A percentile compares a stretch with the other conserved stretches of the same genome.
Conservation (phyloP, 1,284 basidiomycete species). For the Phenoliferia sp. region DNA sequence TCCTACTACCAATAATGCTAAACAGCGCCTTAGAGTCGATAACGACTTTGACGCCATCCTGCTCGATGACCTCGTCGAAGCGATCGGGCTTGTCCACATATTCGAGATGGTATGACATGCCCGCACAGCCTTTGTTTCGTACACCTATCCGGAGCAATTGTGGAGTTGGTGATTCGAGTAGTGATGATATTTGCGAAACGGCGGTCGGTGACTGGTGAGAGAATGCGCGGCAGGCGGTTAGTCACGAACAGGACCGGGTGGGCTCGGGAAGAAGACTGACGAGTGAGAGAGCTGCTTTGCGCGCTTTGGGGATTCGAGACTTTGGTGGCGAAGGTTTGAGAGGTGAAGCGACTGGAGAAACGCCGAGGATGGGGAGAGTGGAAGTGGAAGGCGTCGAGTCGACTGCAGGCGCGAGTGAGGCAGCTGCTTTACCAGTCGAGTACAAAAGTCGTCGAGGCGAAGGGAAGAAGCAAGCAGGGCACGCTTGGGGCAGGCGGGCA, state of each 20-base stretch:
- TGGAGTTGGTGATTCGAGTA: constrained; percentile 74
- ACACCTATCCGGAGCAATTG: constrained; percentile 93
- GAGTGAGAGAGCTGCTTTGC: constrained; percentile 76
- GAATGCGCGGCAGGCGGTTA: background rate
- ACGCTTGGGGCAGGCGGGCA: too few relatives aligned
- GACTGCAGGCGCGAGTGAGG: background rate
- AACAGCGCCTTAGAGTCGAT: constrained; percentile 98
- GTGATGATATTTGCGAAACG: constrained; percentile 60
- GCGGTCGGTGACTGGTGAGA: constrained; percentile 71
- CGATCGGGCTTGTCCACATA: constrained; percentile 85
- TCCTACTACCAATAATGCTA: constrained; percentile 95
- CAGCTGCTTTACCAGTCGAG: background rate
- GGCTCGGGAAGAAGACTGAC: constrained; percentile 44
- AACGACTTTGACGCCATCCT: constrained; percentile 86
- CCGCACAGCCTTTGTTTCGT: constrained; percentile 97
- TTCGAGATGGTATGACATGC: constrained; percentile 93
- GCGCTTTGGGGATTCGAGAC: constrained; percentile 52
- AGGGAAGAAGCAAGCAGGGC: background rate
- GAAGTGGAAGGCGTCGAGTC: constrained; percentile 5
- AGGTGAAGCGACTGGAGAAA: background rate
- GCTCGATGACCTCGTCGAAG: constrained; percentile 97
- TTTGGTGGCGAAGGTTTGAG: background rate
- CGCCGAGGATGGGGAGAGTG: constrained; percentile 4
- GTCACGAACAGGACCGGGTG: background rate
- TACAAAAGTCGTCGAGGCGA: constrained; percentile 1